Percentiles rank a stretch among this genome's conserved stretches.
Evolutionary conservation across 2,329 filamentous ascomycete species (phyloP).

Genomic region (Dothistroma pini): DNA sequence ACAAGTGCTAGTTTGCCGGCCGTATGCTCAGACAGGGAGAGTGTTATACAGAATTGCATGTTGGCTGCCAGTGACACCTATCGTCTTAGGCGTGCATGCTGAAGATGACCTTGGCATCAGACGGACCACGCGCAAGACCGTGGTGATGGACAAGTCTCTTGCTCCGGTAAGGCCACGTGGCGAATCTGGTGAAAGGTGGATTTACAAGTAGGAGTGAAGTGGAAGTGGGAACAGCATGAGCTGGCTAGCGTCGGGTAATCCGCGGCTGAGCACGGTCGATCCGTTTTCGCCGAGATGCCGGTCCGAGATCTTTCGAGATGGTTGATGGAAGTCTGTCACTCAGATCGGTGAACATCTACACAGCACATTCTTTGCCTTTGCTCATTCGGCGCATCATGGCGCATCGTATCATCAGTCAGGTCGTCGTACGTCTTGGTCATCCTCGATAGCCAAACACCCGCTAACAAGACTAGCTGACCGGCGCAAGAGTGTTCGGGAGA

Average conservation of each 20-base stretch:
- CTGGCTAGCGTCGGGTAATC: neutral
- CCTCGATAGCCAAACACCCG: neutral
- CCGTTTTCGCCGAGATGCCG: neutral
- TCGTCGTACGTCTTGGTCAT: slow-evolving; percentile 52
- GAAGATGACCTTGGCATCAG: neutral
- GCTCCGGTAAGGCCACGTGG: neutral
- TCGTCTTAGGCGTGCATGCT: neutral
- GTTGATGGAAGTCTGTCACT: neutral
- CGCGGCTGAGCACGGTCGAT: neutral
- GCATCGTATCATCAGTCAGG: slow-evolving; percentile 90
- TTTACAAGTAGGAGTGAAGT: neutral
- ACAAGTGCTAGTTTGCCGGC: neutral
- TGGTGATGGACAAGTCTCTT: neutral
- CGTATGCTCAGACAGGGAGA: neutral
- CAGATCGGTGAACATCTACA: neutral
- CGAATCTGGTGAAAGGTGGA: neutral
- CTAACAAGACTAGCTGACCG: slow-evolving; percentile 55
- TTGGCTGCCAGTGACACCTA: neutral
- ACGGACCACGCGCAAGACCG: neutral
- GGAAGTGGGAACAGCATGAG: neutral
- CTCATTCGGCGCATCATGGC: slow-evolving; percentile 50
- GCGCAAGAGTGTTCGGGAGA: slow-evolving; percentile 85
- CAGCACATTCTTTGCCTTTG: slow-evolving; percentile 9
- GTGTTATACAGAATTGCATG: neutral
- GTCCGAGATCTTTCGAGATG: slow-evolving; percentile 15